phyloP scores from a whole-genome alignment of 225 moss, liverwort and hornwort species.

The Pseudisothecium myosuroides region DNA sequence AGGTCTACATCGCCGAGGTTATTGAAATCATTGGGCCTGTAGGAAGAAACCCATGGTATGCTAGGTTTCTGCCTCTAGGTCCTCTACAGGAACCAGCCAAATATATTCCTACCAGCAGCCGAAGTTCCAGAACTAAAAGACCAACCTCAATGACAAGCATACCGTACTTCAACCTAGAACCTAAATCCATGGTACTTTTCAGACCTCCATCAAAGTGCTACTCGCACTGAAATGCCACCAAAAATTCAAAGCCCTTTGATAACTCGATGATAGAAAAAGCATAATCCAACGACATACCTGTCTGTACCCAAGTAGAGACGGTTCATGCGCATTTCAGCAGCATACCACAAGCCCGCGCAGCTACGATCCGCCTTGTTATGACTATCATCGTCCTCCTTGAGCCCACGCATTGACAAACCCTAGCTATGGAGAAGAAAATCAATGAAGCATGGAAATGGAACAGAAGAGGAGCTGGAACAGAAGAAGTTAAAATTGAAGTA shows the following conservation, averaged over 20 bases:
- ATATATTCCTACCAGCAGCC: background rate
- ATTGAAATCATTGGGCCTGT: background rate
- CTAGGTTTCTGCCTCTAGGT: background rate
- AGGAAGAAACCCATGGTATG: background rate
- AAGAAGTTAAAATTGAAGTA: background rate
- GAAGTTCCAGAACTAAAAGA: background rate
- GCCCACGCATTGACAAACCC: background rate
- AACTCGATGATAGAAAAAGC: background rate
- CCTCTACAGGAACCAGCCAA: background rate
- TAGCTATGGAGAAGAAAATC: background rate
- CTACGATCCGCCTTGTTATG: slow-evolving; percentile 9
- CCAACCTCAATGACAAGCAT: background rate
- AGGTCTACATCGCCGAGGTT: background rate
- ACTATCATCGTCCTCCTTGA: background rate
- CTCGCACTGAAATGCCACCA: background rate
- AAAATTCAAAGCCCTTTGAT: background rate
- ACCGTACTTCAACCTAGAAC: background rate
- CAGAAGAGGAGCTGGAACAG: background rate
- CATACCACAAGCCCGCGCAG: slow-evolving; percentile 18
- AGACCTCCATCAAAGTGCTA: background rate
- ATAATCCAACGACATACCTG: slow-evolving; percentile 15
- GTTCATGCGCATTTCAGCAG: slow-evolving; percentile 47
- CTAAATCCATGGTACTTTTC: background rate
- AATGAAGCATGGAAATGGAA: no score
- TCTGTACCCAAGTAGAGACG: slow-evolving; percentile 55